Evolutionary conservation across 73 alveolate genomes (phyloP).

Genomic region (Paramecium sexaurelia): DNA sequence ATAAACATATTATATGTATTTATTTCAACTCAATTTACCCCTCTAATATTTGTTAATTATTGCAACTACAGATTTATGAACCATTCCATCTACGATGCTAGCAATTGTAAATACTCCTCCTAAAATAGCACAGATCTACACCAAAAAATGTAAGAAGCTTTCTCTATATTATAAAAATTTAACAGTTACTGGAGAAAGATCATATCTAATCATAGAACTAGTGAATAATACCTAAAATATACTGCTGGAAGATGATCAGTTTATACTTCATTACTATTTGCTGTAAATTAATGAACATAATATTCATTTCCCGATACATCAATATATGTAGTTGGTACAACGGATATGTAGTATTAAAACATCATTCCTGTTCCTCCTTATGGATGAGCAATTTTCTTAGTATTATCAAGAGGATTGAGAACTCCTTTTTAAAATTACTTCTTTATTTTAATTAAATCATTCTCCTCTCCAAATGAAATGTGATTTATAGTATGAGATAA

Average conservation of each 20-base stretch:
- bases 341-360: constrained; percentile 87
- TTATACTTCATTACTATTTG: constrained; percentile 75
- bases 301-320: constrained; percentile 72
- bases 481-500: constrained; percentile 87
- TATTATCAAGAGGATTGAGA: constrained; percentile 81
- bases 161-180: constrained; percentile 87
- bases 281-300: constrained; percentile 88
- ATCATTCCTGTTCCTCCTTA: constrained; percentile 25
- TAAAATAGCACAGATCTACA: constrained; percentile 95
- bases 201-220: constrained; percentile 79
- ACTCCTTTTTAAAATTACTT: constrained; percentile 78
- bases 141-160: constrained; percentile 80
- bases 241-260: constrained; percentile 82
- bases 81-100: constrained; percentile 89
- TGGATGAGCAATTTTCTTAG: constrained; percentile 17
- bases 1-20: not conserved
- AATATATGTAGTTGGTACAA: constrained; percentile 93
- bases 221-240: constrained; percentile 67
- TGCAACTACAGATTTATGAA: constrained; percentile 74
- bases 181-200: constrained; percentile 97
- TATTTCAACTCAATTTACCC: constrained; percentile 78
- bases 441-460: constrained; percentile 73
- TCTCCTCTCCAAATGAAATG: constrained; percentile 87
- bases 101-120: constrained; percentile 99
- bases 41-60: constrained; percentile 73